Evolutionary conservation across 495 filamentous ascomycete species (phyloP).

Genomic region (Talaromyces proteolyticus): DNA sequence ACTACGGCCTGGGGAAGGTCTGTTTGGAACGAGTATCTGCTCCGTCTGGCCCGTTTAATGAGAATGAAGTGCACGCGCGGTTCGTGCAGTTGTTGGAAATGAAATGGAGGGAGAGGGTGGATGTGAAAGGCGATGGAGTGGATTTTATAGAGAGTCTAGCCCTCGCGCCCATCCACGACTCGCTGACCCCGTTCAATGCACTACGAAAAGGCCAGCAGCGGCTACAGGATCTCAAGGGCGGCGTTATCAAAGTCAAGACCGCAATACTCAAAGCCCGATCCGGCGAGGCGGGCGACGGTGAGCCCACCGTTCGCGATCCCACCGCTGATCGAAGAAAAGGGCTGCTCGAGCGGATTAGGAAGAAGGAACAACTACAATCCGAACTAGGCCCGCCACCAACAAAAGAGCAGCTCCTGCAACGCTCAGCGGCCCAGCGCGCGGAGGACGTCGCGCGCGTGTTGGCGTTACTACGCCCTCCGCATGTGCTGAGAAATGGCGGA

Average conservation of each 20-base stretch:
- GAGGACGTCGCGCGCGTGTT: slow-evolving; percentile 38
- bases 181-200: slow-evolving; percentile 32
- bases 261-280: slow-evolving; percentile 19
- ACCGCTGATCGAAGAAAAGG: slow-evolving; percentile 31
- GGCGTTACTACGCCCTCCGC: slow-evolving; percentile 27
- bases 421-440: slow-evolving; percentile 30
- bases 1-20: slow-evolving; percentile 38
- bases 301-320: slow-evolving; percentile 12
- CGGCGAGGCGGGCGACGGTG: slow-evolving; percentile 6
- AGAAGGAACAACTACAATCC: slow-evolving; percentile 36
- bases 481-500: slow-evolving; percentile 18
- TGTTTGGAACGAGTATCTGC: slow-evolving; percentile 23
- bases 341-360: slow-evolving; percentile 39
- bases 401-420: slow-evolving; percentile 32
- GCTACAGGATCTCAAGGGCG: slow-evolving; percentile 38
- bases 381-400: slow-evolving; percentile 38
- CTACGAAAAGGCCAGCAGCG: slow-evolving; percentile 42
- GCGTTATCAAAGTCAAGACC: slow-evolving; percentile 34
- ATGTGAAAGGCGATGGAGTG: slow-evolving; percentile 13
- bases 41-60: slow-evolving; percentile 11
- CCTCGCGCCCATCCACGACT: slow-evolving; percentile 31
- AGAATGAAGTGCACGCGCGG: slow-evolving; percentile 26
- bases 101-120: slow-evolving; percentile 18
- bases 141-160: slow-evolving; percentile 29
- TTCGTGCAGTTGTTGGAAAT: slow-evolving; percentile 32